Evolutionary conservation across 2,329 filamentous ascomycete genomes (phyloP).

Genomic region (Monilinia fructicola): DNA sequence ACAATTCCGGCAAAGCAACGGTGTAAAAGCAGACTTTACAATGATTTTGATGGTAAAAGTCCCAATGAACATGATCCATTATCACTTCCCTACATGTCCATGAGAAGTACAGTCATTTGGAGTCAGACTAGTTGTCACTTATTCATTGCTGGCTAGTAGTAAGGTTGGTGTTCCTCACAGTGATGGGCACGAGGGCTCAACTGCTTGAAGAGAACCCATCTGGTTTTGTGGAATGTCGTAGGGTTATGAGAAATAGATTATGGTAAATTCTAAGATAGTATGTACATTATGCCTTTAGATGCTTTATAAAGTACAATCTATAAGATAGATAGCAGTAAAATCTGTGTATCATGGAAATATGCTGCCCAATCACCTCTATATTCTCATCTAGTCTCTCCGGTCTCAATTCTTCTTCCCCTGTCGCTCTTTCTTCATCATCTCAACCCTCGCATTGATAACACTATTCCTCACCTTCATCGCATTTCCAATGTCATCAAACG

Average conservation of each 20-base stretch:
- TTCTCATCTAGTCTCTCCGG: neutral
- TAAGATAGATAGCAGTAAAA: neutral
- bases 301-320: neutral
- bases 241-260: neutral
- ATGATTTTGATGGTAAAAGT: too few relatives aligned
- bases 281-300: neutral
- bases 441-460: constrained; percentile 27
- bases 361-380: neutral
- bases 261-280: neutral
- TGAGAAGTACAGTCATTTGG: too few relatives aligned
- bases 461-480: constrained; percentile 49
- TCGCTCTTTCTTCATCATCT: constrained; percentile 29
- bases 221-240: too few relatives aligned
- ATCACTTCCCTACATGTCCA: too few relatives aligned
- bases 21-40: too few relatives aligned
- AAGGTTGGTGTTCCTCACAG: too few relatives aligned
- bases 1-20: too few relatives aligned
- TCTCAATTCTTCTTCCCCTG: constrained; percentile 31
- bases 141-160: too few relatives aligned
- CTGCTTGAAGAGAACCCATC: too few relatives aligned
- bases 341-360: neutral
- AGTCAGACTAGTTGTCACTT: too few relatives aligned
- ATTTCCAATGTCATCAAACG: constrained; percentile 54
- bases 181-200: too few relatives aligned
- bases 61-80: too few relatives aligned